Conservation (phyloP, 2,329 filamentous ascomycete genomes). For the Neofusicoccum kwambonambiense region DNA sequence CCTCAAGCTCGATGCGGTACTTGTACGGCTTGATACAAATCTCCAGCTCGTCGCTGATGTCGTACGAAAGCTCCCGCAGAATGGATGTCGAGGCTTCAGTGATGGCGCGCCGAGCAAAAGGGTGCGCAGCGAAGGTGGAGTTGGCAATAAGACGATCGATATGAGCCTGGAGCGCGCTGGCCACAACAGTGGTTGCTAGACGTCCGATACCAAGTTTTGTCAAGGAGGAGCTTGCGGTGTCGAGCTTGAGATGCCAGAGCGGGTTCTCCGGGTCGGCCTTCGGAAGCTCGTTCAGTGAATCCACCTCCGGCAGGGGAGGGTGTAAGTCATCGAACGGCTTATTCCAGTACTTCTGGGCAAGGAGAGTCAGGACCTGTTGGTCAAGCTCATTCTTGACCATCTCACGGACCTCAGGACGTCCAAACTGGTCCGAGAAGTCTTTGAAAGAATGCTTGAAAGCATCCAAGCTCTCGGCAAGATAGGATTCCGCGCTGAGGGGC, state of each 20-base stretch:
- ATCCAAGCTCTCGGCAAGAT: slow-evolving; percentile 91
- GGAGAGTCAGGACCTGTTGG: slow-evolving; percentile 87
- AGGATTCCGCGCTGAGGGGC: slow-evolving; percentile 90
- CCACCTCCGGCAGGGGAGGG: slow-evolving; percentile 62
- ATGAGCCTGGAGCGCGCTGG: slow-evolving; percentile 79
- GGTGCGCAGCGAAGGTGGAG: slow-evolving; percentile 85
- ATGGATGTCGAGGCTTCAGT: slow-evolving; percentile 86
- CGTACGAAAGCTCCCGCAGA: slow-evolving; percentile 90
- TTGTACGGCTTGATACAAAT: slow-evolving; percentile 99
- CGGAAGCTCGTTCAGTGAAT: slow-evolving; percentile 74
- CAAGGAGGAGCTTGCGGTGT: slow-evolving; percentile 83
- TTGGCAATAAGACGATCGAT: slow-evolving; percentile 74
- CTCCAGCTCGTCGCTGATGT: slow-evolving; percentile 95
- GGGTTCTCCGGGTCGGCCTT: slow-evolving; percentile 81
- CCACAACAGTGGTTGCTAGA: slow-evolving; percentile 86
- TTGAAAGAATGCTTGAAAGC: slow-evolving; percentile 98
- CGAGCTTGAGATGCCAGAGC: slow-evolving; percentile 92
- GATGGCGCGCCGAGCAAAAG: slow-evolving; percentile 90
- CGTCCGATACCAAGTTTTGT: slow-evolving; percentile 94
- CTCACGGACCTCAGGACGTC: slow-evolving; percentile 82
- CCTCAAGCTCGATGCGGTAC: slow-evolving; percentile 93
- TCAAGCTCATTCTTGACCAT: slow-evolving; percentile 90
- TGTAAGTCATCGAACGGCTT: slow-evolving; percentile 85
- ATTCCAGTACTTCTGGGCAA: slow-evolving; percentile 97
- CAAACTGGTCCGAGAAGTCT: slow-evolving; percentile 85